Base-by-base conservation (phyloP, 2,329 filamentous ascomycete genomes). In the Chrysoporthe puriensis region DNA sequence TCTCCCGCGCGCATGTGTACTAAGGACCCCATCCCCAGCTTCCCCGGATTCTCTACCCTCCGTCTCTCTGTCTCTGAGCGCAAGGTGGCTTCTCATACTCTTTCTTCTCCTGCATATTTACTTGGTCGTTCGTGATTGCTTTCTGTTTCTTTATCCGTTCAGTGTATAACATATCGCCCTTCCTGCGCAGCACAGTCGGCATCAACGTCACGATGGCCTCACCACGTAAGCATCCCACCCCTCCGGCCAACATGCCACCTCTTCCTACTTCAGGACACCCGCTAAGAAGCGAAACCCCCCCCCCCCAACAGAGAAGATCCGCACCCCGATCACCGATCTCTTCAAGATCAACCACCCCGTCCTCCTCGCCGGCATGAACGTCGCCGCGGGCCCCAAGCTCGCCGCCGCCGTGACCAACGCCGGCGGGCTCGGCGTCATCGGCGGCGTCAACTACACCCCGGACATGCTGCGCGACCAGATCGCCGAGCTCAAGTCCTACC, bases 281-380 rank as follows among this genome's bases (percentile, higher is more conserved):
- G 9, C 9, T 63, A 48, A 62, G 48, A 40, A 36, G 52, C 50
- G 26, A 26, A 26, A 2, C 26, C 26, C 26, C 26, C 0, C 26
- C 26, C 26, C 26, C 0, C 26, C 50, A 54, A 67, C 80, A 95
- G 92, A 96, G 84, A 86, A 92, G 85, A 91, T 99, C 81, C 92
- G 92, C 77, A 99, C 96, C 64, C 90, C 92, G 73, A 85, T 94
- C 76, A 99, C 96, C 74, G 95, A 98, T 87, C 91, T 98, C 72
- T 91, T 99, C 83, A 92, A 93, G 86, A 98, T 99, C 88, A 93
- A 97, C 80, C 96, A 99, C 83, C 96, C 96, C 68, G 85, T 99
- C 78, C 85, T 99, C 76, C 90, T 99, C 71, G 96, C 96, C 74
- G 96, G 96, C 79, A 99, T 99, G 96, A 98, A 99, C 86, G 96